phyloP scores from a whole-genome alignment of 257 asterid species.

The Handroanthus guayacan region DNA sequence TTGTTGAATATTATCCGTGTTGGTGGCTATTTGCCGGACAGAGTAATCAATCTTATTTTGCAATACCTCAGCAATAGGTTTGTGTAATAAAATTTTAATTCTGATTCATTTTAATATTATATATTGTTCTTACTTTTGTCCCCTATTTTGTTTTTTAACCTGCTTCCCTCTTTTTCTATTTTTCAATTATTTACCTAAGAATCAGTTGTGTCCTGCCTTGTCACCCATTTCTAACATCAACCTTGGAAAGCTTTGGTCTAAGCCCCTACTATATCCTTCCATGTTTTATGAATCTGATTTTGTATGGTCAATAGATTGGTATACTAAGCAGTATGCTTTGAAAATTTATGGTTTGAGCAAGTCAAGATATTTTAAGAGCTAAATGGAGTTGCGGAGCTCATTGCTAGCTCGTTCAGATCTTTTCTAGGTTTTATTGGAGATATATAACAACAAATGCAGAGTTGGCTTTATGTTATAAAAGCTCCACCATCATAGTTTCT shows the following conservation, averaged over 20 bases:
- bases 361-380: neutral
- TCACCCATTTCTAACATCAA: slow-evolving; percentile 9
- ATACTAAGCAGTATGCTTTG: neutral
- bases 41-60: slow-evolving; percentile 93
- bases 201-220: too few species aligned
- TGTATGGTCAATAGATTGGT: slow-evolving; percentile 16
- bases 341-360: neutral
- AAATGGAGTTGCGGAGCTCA: slow-evolving; percentile 13
- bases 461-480: neutral
- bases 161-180: too few species aligned
- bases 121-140: slow-evolving; percentile 8
- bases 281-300: too few species aligned
- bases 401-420: neutral
- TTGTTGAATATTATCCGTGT: slow-evolving; percentile 80
- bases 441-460: neutral
- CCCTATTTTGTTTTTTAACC: too few species aligned
- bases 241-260: neutral
- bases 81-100: slow-evolving; percentile 31
- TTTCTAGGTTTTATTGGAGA: neutral
- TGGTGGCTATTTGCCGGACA: slow-evolving; percentile 96
- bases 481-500: neutral
- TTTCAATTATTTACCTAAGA: too few species aligned
- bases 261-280: too few species aligned
- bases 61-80: slow-evolving; percentile 96
- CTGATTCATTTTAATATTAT: neutral